Evolutionary conservation across 805 yeast species (phyloP).

Genomic region (Saccharomycopsis sp.): DNA sequence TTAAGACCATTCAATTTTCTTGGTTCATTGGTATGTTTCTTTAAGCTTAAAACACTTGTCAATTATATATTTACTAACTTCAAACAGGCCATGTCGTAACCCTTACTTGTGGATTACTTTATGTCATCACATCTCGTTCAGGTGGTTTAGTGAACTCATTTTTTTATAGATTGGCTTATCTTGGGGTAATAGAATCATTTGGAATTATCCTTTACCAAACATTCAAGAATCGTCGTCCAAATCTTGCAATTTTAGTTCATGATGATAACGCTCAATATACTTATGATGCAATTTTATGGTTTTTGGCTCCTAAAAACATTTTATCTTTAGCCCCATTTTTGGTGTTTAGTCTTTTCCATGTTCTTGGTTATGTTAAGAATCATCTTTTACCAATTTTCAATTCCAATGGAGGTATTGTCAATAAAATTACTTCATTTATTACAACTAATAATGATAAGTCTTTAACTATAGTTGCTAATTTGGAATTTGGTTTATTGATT

Average conservation of each 20-base stretch:
- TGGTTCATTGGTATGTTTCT: slow-evolving; percentile 42
- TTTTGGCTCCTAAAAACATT: slow-evolving; percentile 43
- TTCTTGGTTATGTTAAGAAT: slow-evolving; percentile 56
- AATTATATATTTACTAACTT: too few relatives aligned
- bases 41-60: not conserved
- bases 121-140: slow-evolving; percentile 25
- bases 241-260: slow-evolving; percentile 26
- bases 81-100: slow-evolving; percentile 39
- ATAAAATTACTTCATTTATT: slow-evolving; percentile 29
- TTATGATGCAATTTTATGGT: slow-evolving; percentile 42
- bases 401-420: slow-evolving; percentile 21
- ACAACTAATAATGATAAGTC: slow-evolving; percentile 46
- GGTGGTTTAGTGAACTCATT: slow-evolving; percentile 27
- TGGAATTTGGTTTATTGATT: slow-evolving; percentile 37
- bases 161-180: slow-evolving; percentile 49
- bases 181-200: slow-evolving; percentile 63
- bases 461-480: slow-evolving; percentile 47
- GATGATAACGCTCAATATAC: slow-evolving; percentile 75
- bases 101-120: slow-evolving; percentile 31
- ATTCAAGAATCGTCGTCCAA: slow-evolving; percentile 22
- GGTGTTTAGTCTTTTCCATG: slow-evolving; percentile 75
- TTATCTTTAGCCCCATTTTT: slow-evolving; percentile 64
- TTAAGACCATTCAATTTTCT: slow-evolving; percentile 49
- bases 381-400: slow-evolving; percentile 50
- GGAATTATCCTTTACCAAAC: slow-evolving; percentile 66